Evolutionary conservation across 208 protist species (phyloP), one percentile per base, ranked within the genome.

Genomic region (Jaenimonas drosophilae): DNA sequence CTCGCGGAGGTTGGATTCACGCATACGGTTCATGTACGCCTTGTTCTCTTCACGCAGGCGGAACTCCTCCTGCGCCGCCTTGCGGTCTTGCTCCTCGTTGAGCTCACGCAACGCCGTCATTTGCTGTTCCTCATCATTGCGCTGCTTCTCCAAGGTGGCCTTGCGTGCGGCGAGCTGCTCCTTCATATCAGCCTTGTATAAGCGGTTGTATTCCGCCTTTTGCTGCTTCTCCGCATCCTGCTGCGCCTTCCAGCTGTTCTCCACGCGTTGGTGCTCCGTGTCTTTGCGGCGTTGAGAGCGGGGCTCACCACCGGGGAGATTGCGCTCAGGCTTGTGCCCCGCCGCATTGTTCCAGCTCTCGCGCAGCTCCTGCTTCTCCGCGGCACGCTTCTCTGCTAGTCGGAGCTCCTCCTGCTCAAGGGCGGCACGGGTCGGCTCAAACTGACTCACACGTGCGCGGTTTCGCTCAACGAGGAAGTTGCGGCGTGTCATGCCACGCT

Each of bases 391-490:
- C 55, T 64, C 49, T 12, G 77, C 75, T 11, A 72, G 17, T 23
- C 59, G 65, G 16, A 82, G 4, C 21, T 82, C 72, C 28, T 91
- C 76, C 45, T 79, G 76, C 52, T 87, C 77, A 0, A 74, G 43
- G 5, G 51, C 65, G 53, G 71, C 61, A n/a, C 73, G 59, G 5
- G 57, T 83, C 39, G 64, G 64, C 30, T 41, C 77, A 48, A 70
- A 78, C 37, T 64, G 57, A 16, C 62, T 60, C 4, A 70, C 59
- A 27, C 78, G 77, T 17, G 64, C 54, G 17, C 76, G 83, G 57
- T 91, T 88, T 36, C 52, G 64, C 64, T 88, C 78, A 2, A 91
- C 83, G 12, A 91, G 75, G 59, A 73, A 81, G 54, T 91, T 58
- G 42, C 68, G 73, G 19, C 83, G 77, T 30, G 58, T 70, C 83